These are phyloP conservation scores for Drechmeria coniospora DNA, from an alignment of 2,329 filamentous ascomycete genomes.

Conservation along the genomic window DNA sequence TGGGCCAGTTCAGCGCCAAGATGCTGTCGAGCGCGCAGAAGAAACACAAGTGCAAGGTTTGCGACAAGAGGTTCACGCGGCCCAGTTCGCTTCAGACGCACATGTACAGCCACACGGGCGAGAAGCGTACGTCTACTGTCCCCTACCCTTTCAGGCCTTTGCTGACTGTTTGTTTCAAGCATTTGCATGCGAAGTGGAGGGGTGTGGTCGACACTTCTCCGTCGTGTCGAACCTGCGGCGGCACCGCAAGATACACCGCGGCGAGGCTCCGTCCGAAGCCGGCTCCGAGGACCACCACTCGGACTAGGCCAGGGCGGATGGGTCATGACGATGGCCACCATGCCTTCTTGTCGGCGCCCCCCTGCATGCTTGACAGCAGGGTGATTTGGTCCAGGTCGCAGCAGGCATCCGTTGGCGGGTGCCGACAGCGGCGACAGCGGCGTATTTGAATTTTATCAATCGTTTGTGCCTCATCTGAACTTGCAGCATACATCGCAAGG, in stretches of 20 bases:
- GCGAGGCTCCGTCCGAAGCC: constrained; percentile 47
- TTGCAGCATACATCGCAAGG: too few relatives aligned
- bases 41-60: constrained; percentile 99
- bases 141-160: background rate
- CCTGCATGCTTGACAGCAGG: too few relatives aligned
- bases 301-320: constrained; percentile 22
- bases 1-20: constrained; percentile 96
- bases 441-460: too few relatives aligned
- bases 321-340: background rate
- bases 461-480: too few relatives aligned
- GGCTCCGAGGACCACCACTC: constrained; percentile 50
- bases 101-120: constrained; percentile 96
- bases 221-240: constrained; percentile 90
- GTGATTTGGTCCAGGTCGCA: too few relatives aligned
- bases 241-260: constrained; percentile 85
- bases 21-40: constrained; percentile 91
- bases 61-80: constrained; percentile 91
- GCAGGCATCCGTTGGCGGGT: too few relatives aligned
- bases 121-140: constrained; percentile 64
- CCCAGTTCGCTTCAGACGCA: constrained; percentile 92
- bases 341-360: constrained; percentile 2
- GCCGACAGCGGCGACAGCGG: too few relatives aligned
- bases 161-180: constrained; percentile 34
- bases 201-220: constrained; percentile 90
- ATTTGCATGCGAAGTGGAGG: constrained; percentile 86